Evolutionary conservation across 257 asterid species (phyloP).

Genomic region (Eucommia ulmoides): DNA sequence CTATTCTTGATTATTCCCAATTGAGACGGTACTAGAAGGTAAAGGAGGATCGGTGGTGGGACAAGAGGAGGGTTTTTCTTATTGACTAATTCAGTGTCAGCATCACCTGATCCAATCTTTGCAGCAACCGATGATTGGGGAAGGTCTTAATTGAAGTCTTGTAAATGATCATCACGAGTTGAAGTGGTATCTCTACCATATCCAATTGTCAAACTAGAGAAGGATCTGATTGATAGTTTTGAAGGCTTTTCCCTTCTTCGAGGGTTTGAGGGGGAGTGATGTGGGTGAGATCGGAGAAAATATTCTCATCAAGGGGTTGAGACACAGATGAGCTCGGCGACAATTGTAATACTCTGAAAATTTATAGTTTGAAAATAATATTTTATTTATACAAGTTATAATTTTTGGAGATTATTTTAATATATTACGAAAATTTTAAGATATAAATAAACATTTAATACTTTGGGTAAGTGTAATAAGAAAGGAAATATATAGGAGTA

Average conservation of each 20-base stretch:
- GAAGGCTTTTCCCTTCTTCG: conserved; percentile 4
- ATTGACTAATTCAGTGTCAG: background rate
- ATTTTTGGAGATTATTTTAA: too few relatives aligned
- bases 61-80: too few relatives aligned
- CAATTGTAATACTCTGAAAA: too few relatives aligned
- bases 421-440: too few relatives aligned
- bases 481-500: too few relatives aligned
- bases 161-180: background rate
- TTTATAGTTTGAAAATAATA: too few relatives aligned
- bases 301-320: conserved; percentile 30
- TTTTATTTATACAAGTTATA: too few relatives aligned
- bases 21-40: too few relatives aligned
- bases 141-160: background rate
- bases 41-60: too few relatives aligned
- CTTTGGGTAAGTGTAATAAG: too few relatives aligned
- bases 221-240: conserved; percentile 1
- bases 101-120: background rate
- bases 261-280: conserved; percentile 5
- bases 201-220: conserved; percentile 29
- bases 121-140: background rate
- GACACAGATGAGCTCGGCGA: background rate
- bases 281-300: conserved; percentile 42
- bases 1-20: background rate
- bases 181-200: conserved; percentile 21
- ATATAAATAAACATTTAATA: too few relatives aligned